Base-by-base conservation (phyloP, 2,329 filamentous ascomycete species). In the Microcera coccophila region DNA sequence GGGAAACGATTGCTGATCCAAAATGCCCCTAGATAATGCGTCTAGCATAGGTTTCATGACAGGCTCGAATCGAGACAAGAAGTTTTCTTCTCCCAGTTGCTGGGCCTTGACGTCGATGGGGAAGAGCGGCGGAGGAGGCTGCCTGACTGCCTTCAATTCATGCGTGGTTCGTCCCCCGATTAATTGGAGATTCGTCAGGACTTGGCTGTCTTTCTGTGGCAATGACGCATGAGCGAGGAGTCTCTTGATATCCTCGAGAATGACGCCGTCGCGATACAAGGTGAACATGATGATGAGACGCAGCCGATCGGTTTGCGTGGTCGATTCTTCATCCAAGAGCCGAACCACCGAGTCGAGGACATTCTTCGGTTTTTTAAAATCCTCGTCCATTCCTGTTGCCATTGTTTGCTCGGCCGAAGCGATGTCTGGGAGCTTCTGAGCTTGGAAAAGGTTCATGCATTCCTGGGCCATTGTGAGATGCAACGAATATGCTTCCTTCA, bases 401-500 rank as follows among this genome's bases (percentile, higher is more conserved):
- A 98, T 75, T 20, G 82, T 88, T 74, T 97, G 93, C 67, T 98
- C 93, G 5, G 90, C 78, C 0, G 86, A 85, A 11, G 90, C 90
- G 44, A 97, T 75, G 59, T 98, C 93, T 5, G 86, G 78, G 5
- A 98, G 74, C 61, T 95, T 95, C 62, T 84, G 80, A 39, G 81
- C 73, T 62, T 95, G 84, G 58, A 98, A 98, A 28, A 87, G 80
- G 55, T 89, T 89, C 90, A 97, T 97, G 63, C 90, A 95, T 62
- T 95, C 90, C 62, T 96, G 87, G 2, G 93, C 93, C 91, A 98
- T 97, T 54, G 84, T 91, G 32, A 98, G 74, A 66, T 98, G 93
- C 41, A 98, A 72, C 0, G 90, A 93, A 65, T 97, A 98, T 2
- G 88, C 84, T 61, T 95, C 89, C 65, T 97, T 96, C 75, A 93